Percentiles rank a stretch among this genome's conserved stretches.
Conservation (phyloP, 129 eudicot species). For the Chrysanthemum makinoi region DNA sequence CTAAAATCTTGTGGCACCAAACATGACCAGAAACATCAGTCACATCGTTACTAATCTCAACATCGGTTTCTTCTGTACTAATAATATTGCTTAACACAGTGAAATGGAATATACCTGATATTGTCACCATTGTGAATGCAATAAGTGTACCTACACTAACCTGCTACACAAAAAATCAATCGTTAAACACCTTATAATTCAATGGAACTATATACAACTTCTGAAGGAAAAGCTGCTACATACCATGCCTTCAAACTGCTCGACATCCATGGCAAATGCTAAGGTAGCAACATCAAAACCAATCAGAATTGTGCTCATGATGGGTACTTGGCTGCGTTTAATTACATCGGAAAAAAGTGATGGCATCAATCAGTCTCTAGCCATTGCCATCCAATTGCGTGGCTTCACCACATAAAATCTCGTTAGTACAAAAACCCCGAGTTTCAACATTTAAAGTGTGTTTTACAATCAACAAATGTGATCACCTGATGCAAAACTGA, state of each 20-base stretch:
- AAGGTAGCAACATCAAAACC: slow-evolving; percentile 71
- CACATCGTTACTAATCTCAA: slow-evolving; percentile 35
- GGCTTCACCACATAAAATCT: slow-evolving; percentile 55
- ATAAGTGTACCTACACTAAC: no score
- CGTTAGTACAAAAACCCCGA: not conserved
- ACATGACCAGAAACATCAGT: slow-evolving; percentile 24
- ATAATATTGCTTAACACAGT: slow-evolving; percentile 32
- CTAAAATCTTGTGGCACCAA: no score
- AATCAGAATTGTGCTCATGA: slow-evolving; percentile 70
- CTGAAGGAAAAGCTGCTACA: slow-evolving; percentile 12
- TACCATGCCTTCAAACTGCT: slow-evolving; percentile 96
- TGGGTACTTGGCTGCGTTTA: slow-evolving; percentile 70
- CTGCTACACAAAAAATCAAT: not conserved
- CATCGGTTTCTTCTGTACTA: slow-evolving; percentile 26
- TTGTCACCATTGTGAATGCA: slow-evolving; percentile 70
- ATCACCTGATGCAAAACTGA: no score
- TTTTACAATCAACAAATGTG: no score
- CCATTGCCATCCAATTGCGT: slow-evolving; percentile 96
- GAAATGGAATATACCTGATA: slow-evolving; percentile 81
- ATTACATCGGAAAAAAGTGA: slow-evolving; percentile 83
- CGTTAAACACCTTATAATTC: not conserved
- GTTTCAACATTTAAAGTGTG: no score
- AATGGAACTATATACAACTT: not conserved
- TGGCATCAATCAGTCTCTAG: slow-evolving; percentile 96
- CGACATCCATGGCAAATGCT: slow-evolving; percentile 87